Base-by-base conservation (phyloP, 176 grass and related monocot species). In the Luzula sylvatica region DNA sequence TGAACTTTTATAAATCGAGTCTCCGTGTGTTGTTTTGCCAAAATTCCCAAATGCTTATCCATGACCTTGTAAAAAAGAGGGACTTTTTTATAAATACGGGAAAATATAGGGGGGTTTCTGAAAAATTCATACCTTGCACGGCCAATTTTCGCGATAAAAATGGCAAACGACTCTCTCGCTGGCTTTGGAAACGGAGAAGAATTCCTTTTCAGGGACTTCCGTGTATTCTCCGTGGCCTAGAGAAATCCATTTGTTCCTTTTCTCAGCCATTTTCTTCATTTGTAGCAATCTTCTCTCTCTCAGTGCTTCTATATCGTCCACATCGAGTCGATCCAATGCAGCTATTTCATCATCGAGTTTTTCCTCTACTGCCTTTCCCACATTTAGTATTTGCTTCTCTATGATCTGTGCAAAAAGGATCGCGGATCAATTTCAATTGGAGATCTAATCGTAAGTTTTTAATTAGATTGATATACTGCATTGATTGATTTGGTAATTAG, bases 141-240 rank as follows among this genome's bases (percentile, higher is more conserved):
- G 92, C 92, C 92, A 98, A 69, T 98, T 98, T 12, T 98, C 78
- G 30, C 92, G 81, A 60, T 90, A 86, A 75, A 86, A 98, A 61
- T 98, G 92, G 74, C 92, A 98, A 14, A 98, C 78, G 59, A 98
- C 72, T 23, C 81, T 74, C 41, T 90, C 85, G 61, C 85, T 90
- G 25, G 85, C 92, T 58, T 96, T 96, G 14, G 77, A 84, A 8
- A 61, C 74, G 23, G 85, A 15, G 71, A 96, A 96, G 55, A 96
- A 96, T n/a, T 96, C 92, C 65, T 96, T 96, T 75, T 96, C 92
- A 56, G 83, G 69, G 39, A 90, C 47, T 11, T 96, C 92, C 1
- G 72, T 1, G 71, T 86, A 96, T 56, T 96, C 92, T 4, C 85
- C 81, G 57, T 96, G 92, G 3, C 85, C 85, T 42, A 74, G 69